Base-by-base conservation (phyloP, 139 green algal genomes). In the Coelastrella sp. region DNA sequence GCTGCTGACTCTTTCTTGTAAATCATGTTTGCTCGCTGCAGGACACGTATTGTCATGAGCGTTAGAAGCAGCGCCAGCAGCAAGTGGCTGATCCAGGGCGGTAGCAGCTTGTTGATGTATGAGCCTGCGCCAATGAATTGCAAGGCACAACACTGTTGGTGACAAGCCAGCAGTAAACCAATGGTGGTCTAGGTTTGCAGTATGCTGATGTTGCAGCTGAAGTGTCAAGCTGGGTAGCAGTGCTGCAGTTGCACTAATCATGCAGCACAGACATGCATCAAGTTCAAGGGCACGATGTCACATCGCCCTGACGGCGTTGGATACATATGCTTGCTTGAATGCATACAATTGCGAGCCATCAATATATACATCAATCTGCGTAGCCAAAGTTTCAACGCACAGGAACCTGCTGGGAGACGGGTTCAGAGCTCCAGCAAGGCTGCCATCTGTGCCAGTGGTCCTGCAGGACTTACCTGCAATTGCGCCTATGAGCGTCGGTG, bases 401-500 rank as follows among this genome's bases (percentile, higher is more conserved):
- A 47, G 32, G 32, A 47, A 47, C 32, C 32, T 47, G 32, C 32
- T 47, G 32, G 32, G 32, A 47, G 32, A 47, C 32, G 32, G 32
- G 32, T 47, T 47, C 32, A 47, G 32, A 47, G 32, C 32, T 47
- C 32, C 32, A 47, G 32, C 32, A 47, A 47, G 0, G 32, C 32
- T 47, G 32, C 32, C 32, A 47, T 47, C 32, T 47, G 32, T 47
- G 32, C 32, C 32, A 1, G 32, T 47, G 32, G 32, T 47, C 32
- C 32, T 47, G 32, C 32, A 47, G 32, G 16, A 56, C 64, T 3
- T 84, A 80, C 84, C 90, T 81, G 73, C 83, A 56, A 90, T 76
- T 32, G 90, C 85, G 14, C 84, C 90, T 17, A 90, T n/a, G 17
- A 92, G 68, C 20, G 83, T 92, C n/a, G 90, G 32, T 11, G 90